Base-by-base conservation (phyloP, 257 asterid genomes). In the Eucommia ulmoides region DNA sequence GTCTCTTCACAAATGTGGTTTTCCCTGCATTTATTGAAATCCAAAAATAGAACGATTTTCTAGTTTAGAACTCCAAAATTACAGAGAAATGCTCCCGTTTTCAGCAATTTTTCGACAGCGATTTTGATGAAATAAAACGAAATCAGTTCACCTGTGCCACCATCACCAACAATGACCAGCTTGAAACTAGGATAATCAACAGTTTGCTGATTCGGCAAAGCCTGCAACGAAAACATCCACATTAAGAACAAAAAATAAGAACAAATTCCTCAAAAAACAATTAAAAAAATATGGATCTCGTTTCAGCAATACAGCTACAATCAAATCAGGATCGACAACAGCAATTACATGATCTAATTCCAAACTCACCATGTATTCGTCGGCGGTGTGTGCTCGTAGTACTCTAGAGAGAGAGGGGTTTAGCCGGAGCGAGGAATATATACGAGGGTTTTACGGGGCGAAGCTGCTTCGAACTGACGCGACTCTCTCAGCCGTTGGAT, bases 81-180 rank as follows among this genome's bases (percentile, higher is more conserved):
- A n/a, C n/a, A n/a, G n/a, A n/a, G n/a, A n/a, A n/a, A n/a, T n/a
- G n/a, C n/a, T n/a, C n/a, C n/a, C n/a, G n/a, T n/a, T n/a, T n/a
- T n/a, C n/a, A n/a, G n/a, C n/a, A n/a, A n/a, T n/a, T n/a, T n/a
- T n/a, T n/a, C n/a, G n/a, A n/a, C n/a, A n/a, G n/a, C n/a, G n/a
- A n/a, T n/a, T n/a, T n/a, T n/a, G n/a, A n/a, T n/a, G n/a, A n/a
- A n/a, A n/a, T n/a, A n/a, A n/a, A n/a, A n/a, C n/a, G n/a, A n/a
- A n/a, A n/a, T n/a, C n/a, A n/a, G n/a, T n/a, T n/a, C 61, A 84
- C 95, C 93, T 33, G 93, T 84, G 24, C 93, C 95, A 52, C 95
- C 95, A 67, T 84, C 95, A 19, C 95, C 95, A 19, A 84, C 95
- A 44, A 84, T 74, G 0, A 84, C 95, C 59, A 84, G 95, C 80